Conservation (phyloP, 1,139 yeast genomes). For the Petasospora fabianii region DNA sequence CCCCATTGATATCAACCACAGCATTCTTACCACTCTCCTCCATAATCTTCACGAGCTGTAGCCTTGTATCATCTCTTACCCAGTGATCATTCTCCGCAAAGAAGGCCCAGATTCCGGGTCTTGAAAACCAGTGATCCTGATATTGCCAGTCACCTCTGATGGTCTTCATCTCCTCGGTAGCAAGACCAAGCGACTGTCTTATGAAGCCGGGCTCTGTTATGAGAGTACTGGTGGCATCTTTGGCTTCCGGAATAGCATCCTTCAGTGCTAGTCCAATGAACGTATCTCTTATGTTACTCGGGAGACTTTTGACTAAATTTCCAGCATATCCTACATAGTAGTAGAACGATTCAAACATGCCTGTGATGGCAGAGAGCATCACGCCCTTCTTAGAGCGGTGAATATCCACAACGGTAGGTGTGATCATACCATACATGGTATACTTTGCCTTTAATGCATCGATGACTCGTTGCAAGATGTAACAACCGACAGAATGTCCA, state of each 20-base stretch:
- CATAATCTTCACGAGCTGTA: conserved; percentile 40
- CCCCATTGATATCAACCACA: conserved; percentile 33
- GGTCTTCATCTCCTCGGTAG: conserved; percentile 50
- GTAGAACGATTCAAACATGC: conserved; percentile 28
- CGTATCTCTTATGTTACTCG: conserved; percentile 4
- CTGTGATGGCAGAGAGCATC: conserved; percentile 5
- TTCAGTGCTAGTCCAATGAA: conserved; percentile 27
- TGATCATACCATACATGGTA: conserved; percentile 51
- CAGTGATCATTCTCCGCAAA: conserved; percentile 60
- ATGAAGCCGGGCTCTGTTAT: conserved; percentile 40
- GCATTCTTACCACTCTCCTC: conserved; percentile 32
- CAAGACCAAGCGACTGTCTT: conserved; percentile 52
- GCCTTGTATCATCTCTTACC: conserved; percentile 41
- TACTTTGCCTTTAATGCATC: conserved; percentile 23
- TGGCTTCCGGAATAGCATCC: conserved; percentile 29
- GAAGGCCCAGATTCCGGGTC: conserved; percentile 45
- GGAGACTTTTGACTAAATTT: conserved; percentile 10
- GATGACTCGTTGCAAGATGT: conserved; percentile 50
- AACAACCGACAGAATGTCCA: conserved; percentile 64
- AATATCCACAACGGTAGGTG: conserved; percentile 62
- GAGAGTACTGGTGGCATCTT: conserved; percentile 42
- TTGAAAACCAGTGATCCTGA: conserved; percentile 48
- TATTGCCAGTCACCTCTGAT: conserved; percentile 42
- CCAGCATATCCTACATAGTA: conserved; percentile 17
- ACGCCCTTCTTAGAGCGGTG: conserved; percentile 49